Conservation (phyloP, 75 land plant genomes). For the Azolla pinnata region DNA sequence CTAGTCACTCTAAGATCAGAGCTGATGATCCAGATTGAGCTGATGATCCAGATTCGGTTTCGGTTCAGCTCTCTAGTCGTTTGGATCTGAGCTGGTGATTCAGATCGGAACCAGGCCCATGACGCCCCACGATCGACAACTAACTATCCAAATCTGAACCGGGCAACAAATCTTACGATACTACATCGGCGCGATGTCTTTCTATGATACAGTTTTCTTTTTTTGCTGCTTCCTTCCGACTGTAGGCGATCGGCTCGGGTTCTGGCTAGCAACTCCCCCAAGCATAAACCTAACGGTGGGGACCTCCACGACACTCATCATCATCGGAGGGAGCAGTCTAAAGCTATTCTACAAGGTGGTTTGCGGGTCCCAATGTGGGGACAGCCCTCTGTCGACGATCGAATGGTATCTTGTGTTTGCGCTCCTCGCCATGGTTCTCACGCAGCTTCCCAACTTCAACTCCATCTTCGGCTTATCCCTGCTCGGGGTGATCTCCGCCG, state of each 20-base stretch:
- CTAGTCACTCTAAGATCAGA: too few species aligned
- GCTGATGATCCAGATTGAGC: too few species aligned
- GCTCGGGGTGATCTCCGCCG: conserved; percentile 65
- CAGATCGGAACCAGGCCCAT: too few species aligned
- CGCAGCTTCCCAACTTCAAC: conserved; percentile 91
- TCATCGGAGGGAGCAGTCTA: conserved; percentile 52
- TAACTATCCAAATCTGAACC: too few species aligned
- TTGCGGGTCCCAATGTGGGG: conserved; percentile 38
- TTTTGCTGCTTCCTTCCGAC: too few species aligned
- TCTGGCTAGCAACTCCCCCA: conserved; percentile 43
- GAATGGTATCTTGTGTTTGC: conserved; percentile 90
- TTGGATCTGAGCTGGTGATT: too few species aligned
- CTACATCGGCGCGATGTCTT: too few species aligned
- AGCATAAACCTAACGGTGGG: conserved; percentile 69
- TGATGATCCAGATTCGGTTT: too few species aligned
- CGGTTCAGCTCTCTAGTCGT: too few species aligned
- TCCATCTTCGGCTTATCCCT: conserved; percentile 83
- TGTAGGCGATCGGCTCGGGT: conserved; percentile 48
- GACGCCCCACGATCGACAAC: too few species aligned
- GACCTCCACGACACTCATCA: conserved; percentile 48
- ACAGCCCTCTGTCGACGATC: conserved; percentile 38
- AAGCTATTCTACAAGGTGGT: conserved; percentile 56
- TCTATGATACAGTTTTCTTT: too few species aligned
- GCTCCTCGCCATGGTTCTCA: conserved; percentile 39
- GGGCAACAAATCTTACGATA: too few species aligned